phyloP scores from a whole-genome alignment of 345 rosid genomes.

The Brassica cretica region DNA sequence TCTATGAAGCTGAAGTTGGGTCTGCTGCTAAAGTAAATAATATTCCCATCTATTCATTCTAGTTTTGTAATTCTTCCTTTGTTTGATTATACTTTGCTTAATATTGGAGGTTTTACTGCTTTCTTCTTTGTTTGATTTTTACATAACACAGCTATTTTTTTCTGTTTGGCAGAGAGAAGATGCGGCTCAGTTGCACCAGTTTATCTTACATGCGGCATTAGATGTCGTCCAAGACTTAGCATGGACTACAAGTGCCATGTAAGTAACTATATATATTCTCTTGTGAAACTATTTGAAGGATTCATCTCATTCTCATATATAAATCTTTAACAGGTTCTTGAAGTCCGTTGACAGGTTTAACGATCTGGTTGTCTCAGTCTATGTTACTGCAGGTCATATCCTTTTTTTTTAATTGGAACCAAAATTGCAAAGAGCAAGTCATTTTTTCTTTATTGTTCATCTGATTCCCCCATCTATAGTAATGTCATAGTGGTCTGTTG shows the following conservation, averaged over 20 bases:
- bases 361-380: conserved; percentile 90
- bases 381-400: conserved; percentile 98
- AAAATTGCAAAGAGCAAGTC: too few relatives aligned
- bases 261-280: conserved; percentile 27
- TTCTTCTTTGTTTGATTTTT: not conserved
- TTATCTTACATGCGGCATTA: conserved; percentile 87
- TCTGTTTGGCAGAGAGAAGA: conserved; percentile 79
- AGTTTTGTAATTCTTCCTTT: too few relatives aligned
- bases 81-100: not conserved
- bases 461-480: too few relatives aligned
- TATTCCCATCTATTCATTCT: not conserved
- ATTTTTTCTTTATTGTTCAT: too few relatives aligned
- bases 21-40: conserved; percentile 82
- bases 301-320: not conserved
- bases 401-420: conserved; percentile 43
- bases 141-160: not conserved
- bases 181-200: conserved; percentile 94
- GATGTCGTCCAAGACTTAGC: conserved; percentile 96
- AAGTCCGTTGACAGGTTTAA: conserved; percentile 90
- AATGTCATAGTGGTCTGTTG: too few relatives aligned
- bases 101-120: not conserved
- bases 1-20: conserved; percentile 97
- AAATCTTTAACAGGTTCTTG: conserved; percentile 66
- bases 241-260: conserved; percentile 98
- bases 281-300: not conserved